Conservation (phyloP, 139 green algal species). For the Ettlia oleoabundans region DNA sequence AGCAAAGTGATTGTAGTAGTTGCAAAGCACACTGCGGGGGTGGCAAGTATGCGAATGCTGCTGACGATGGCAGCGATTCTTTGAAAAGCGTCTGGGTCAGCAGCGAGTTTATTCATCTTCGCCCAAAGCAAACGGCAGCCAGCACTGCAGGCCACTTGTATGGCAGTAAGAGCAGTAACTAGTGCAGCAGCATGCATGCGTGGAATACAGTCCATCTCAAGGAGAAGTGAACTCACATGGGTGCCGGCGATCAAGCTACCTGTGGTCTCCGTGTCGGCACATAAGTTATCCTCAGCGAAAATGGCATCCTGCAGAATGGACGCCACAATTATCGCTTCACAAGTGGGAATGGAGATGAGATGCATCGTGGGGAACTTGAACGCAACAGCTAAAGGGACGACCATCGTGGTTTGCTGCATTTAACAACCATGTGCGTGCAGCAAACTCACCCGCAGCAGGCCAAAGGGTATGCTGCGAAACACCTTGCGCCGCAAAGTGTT, state of each 20-base stretch:
- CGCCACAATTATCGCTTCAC: not conserved
- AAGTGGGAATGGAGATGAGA: not conserved
- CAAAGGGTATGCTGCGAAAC: not conserved
- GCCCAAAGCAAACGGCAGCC: not conserved
- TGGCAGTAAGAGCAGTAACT: too few species aligned
- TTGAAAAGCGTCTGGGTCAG: too few species aligned
- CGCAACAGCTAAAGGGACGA: too few species aligned
- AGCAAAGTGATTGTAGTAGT: not conserved
- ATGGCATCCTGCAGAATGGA: conserved; percentile 14
- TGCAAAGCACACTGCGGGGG: not conserved
- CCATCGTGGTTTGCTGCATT: too few species aligned
- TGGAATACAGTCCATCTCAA: not conserved
- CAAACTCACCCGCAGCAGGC: not conserved
- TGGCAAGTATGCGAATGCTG: not conserved
- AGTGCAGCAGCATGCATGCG: not conserved
- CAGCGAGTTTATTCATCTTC: not conserved
- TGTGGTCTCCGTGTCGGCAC: conserved; percentile 8
- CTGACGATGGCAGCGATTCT: not conserved
- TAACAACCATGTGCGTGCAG: not conserved
- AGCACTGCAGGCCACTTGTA: conserved; percentile 17
- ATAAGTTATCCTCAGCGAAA: not conserved
- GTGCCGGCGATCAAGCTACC: not conserved
- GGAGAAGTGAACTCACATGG: not conserved
- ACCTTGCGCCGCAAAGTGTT: not conserved
- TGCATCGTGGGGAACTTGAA: too few species aligned